Evolutionary conservation across 495 filamentous ascomycete genomes (phyloP).

Genomic region (Trichocladium uniseriatum): DNA sequence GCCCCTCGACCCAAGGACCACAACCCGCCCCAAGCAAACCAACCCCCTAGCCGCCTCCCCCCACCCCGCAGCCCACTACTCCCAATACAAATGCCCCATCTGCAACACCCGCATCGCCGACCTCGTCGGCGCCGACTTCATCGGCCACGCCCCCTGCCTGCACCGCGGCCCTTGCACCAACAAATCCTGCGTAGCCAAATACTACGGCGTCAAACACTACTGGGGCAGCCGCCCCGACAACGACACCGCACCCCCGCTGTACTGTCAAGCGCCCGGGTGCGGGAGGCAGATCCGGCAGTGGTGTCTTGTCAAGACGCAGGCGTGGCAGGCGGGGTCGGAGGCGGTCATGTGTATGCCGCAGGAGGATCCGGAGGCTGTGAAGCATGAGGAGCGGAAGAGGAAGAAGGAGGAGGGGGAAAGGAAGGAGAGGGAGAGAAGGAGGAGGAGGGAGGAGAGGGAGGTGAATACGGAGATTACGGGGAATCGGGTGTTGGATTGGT

Average conservation of each 20-base stretch:
- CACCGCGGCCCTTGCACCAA: slow-evolving; percentile 6
- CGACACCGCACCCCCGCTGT: neutral
- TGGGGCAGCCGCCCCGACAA: neutral
- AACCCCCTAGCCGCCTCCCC: neutral
- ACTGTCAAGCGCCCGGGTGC: slow-evolving; percentile 1
- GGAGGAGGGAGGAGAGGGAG: neutral
- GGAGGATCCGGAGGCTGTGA: too few relatives aligned
- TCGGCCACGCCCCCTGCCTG: slow-evolving; percentile 3
- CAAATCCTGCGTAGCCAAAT: neutral
- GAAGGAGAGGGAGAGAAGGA: neutral
- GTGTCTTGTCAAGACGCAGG: neutral
- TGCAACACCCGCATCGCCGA: neutral
- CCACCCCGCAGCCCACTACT: neutral
- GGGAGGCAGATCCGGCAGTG: neutral
- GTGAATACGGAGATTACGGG: neutral
- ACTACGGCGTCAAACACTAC: slow-evolving; percentile 1
- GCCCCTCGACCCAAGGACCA: too few relatives aligned
- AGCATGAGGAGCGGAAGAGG: neutral
- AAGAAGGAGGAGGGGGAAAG: neutral
- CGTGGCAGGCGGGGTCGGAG: neutral
- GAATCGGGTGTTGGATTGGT: neutral
- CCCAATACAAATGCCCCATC: slow-evolving; percentile 5
- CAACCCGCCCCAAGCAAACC: too few relatives aligned
- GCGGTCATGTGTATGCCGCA: neutral
- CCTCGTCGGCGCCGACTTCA: neutral